Percentiles rank a stretch among this genome's conserved stretches.
Evolutionary conservation across 176 grass and related monocot species (phyloP).

Genomic region (Ananas comosus): DNA sequence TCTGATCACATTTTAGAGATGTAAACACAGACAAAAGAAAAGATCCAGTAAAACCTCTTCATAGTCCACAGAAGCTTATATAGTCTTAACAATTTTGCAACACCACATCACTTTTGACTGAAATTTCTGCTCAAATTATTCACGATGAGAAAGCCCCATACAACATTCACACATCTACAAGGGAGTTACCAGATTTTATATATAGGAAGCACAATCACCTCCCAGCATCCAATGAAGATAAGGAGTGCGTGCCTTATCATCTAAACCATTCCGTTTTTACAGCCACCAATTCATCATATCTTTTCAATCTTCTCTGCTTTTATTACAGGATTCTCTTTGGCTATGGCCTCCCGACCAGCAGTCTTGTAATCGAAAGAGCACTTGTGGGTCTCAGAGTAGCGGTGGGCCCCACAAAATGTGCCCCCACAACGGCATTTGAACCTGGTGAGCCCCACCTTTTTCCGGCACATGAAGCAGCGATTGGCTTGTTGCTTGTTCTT

Average conservation of each 20-base stretch:
- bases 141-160: neutral
- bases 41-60: too few relatives aligned
- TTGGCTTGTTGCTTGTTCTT: constrained; percentile 39
- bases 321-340: constrained; percentile 62
- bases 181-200: neutral
- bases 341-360: constrained; percentile 50
- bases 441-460: constrained; percentile 54
- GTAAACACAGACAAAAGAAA: too few relatives aligned
- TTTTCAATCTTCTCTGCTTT: constrained; percentile 74
- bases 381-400: constrained; percentile 43
- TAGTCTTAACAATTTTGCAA: too few relatives aligned
- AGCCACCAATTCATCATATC: constrained; percentile 14
- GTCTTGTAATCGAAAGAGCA: constrained; percentile 82
- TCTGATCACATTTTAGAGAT: too few relatives aligned
- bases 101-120: neutral
- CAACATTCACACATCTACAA: neutral
- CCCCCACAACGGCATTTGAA: constrained; percentile 68
- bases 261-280: constrained; percentile 1
- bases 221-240: neutral
- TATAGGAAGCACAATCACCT: neutral
- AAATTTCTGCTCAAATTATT: neutral
- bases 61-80: too few relatives aligned
- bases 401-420: constrained; percentile 56
- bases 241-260: neutral
- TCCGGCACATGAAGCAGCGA: constrained; percentile 51